A percentile compares a stretch with the other conserved stretches of the same genome.
phyloP scores from a whole-genome alignment of 1,139 yeast genomes.

The Scheffersomyces insectosa region DNA sequence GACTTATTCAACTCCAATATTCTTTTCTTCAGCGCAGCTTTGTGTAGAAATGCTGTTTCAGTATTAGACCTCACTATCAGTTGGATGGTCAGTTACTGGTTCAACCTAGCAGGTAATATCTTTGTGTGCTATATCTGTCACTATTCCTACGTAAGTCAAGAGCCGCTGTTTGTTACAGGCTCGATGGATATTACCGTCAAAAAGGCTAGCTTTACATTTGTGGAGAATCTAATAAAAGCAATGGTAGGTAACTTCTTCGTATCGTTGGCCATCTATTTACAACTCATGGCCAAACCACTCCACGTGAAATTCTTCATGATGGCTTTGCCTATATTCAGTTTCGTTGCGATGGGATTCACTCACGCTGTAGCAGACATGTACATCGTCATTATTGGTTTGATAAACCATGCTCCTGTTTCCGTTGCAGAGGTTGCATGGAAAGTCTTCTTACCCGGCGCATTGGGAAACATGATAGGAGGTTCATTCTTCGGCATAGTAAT shows the following conservation, averaged over 20 bases:
- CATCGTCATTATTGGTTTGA: slow-evolving; percentile 60
- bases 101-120: slow-evolving; percentile 62
- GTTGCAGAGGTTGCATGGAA: slow-evolving; percentile 74
- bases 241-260: slow-evolving; percentile 79
- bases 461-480: slow-evolving; percentile 78
- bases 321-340: slow-evolving; percentile 67
- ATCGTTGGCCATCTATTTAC: slow-evolving; percentile 71
- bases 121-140: slow-evolving; percentile 67
- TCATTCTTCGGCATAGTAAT: slow-evolving; percentile 57
- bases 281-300: slow-evolving; percentile 75
- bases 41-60: slow-evolving; percentile 68
- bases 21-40: slow-evolving; percentile 65
- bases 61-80: slow-evolving; percentile 60
- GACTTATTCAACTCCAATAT: slow-evolving; percentile 75
- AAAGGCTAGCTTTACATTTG: slow-evolving; percentile 52
- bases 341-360: slow-evolving; percentile 72
- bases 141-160: slow-evolving; percentile 48
- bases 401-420: slow-evolving; percentile 61
- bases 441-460: slow-evolving; percentile 60
- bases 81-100: slow-evolving; percentile 69
- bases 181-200: slow-evolving; percentile 46
- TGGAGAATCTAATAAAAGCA: slow-evolving; percentile 61
- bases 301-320: slow-evolving; percentile 74
- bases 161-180: slow-evolving; percentile 43
- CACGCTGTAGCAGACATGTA: slow-evolving; percentile 85